Evolutionary conservation across 139 green algal species (phyloP).

Genomic region (Desmodesmus armatus): DNA sequence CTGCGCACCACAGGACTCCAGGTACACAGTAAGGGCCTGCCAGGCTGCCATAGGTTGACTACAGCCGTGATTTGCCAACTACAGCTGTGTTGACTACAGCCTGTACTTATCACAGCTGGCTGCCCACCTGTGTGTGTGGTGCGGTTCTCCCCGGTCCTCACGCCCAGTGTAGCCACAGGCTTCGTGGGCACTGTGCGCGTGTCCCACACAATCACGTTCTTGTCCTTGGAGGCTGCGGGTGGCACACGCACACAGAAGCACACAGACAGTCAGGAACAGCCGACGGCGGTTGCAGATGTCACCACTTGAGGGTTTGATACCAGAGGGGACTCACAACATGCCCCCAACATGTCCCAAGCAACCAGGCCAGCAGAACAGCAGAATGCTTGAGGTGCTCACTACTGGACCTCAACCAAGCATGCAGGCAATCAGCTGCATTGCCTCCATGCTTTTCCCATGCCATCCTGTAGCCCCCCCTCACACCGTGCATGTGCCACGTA

Average conservation of each 20-base stretch:
- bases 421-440: neutral
- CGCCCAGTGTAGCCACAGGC: neutral
- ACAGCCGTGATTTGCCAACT: no score
- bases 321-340: neutral
- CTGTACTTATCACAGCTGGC: neutral
- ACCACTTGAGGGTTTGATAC: neutral
- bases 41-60: neutral
- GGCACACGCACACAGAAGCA: neutral
- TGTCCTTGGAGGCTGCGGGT: neutral
- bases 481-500: no score
- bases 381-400: neutral
- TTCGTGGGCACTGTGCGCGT: neutral
- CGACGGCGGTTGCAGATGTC: neutral
- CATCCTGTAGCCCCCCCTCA: no score
- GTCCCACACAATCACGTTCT: conserved; percentile 30
- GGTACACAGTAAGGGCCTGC: neutral
- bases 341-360: no score
- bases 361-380: neutral
- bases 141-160: no score
- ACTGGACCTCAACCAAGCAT: neutral
- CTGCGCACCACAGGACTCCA: no score
- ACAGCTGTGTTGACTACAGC: no score
- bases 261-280: neutral
- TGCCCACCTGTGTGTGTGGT: neutral
- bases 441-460: no score